Evolutionary conservation across 495 filamentous ascomycete species (phyloP).

Genomic region (Penicillium chermesinum): DNA sequence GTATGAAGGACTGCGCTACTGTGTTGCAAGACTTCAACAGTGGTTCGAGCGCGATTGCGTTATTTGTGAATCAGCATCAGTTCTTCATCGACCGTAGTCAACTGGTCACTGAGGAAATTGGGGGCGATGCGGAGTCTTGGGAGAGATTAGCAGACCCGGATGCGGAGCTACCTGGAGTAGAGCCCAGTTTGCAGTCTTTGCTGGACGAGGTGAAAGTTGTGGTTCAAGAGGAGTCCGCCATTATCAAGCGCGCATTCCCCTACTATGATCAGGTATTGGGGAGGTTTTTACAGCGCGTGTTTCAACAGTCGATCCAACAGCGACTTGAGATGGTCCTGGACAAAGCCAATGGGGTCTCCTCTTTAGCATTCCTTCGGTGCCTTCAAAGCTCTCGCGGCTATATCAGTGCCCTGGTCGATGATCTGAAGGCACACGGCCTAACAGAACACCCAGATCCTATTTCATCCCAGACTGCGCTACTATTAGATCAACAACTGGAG

Average conservation of each 20-base stretch:
- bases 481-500: conserved; percentile 92
- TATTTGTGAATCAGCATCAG: conserved; percentile 98
- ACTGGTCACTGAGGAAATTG: conserved; percentile 85
- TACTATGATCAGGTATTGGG: conserved; percentile 90
- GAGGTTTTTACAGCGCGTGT: conserved; percentile 90
- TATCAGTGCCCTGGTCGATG: conserved; percentile 79
- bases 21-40: conserved; percentile 95
- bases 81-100: conserved; percentile 96
- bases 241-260: conserved; percentile 92
- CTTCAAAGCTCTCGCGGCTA: conserved; percentile 85
- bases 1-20: conserved; percentile 92
- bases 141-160: conserved; percentile 92
- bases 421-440: conserved; percentile 88
- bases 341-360: conserved; percentile 85
- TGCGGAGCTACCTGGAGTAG: conserved; percentile 81
- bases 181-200: conserved; percentile 85
- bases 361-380: conserved; percentile 84
- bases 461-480: conserved; percentile 76
- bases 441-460: conserved; percentile 92
- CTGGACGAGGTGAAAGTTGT: conserved; percentile 91
- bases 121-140: conserved; percentile 76
- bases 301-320: conserved; percentile 97
- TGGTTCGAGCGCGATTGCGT: conserved; percentile 84
- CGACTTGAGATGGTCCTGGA: conserved; percentile 93
- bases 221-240: conserved; percentile 94